Evolutionary conservation across 108 stramenopile species (phyloP).

Genomic region (Cylindrotheca fusiformis): DNA sequence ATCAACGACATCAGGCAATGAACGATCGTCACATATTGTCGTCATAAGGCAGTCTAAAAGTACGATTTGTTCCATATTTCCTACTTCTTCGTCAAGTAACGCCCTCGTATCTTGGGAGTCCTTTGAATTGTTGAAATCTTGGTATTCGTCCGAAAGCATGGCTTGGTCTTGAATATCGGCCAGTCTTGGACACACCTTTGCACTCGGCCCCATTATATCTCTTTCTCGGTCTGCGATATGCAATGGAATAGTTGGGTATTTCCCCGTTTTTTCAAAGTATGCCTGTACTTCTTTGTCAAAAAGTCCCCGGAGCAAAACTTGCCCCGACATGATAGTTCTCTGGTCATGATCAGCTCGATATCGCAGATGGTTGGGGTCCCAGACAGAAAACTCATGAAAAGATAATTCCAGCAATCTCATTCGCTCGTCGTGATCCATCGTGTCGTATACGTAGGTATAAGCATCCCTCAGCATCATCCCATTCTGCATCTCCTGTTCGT

Average conservation of each 20-base stretch:
- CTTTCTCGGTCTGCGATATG: constrained; percentile 75
- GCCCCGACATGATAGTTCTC: constrained; percentile 81
- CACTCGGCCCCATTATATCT: constrained; percentile 73
- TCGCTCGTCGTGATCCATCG: constrained; percentile 38
- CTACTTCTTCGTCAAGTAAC: constrained; percentile 21
- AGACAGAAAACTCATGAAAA: not conserved
- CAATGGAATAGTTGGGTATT: constrained; percentile 43
- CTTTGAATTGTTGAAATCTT: constrained; percentile 30
- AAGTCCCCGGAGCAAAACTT: constrained; percentile 73
- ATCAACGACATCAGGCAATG: constrained; percentile 58
- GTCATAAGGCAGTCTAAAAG: constrained; percentile 86
- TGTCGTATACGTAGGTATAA: constrained; percentile 54
- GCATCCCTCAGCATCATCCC: constrained; percentile 68
- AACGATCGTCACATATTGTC: constrained; percentile 79
- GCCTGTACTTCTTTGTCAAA: constrained; percentile 54
- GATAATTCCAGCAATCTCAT: constrained; percentile 62
- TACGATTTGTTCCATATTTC: constrained; percentile 2
- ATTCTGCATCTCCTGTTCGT: constrained; percentile 77
- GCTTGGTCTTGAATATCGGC: constrained; percentile 39
- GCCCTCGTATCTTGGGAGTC: constrained; percentile 27
- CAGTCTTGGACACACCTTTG: constrained; percentile 62
- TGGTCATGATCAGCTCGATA: constrained; percentile 88
- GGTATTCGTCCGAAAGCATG: constrained; percentile 48
- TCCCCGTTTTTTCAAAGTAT: not conserved
- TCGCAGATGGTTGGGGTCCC: constrained; percentile 29